Evolutionary conservation across 306 rosid genomes (phyloP).

Genomic region (Cucurbita pepo): DNA sequence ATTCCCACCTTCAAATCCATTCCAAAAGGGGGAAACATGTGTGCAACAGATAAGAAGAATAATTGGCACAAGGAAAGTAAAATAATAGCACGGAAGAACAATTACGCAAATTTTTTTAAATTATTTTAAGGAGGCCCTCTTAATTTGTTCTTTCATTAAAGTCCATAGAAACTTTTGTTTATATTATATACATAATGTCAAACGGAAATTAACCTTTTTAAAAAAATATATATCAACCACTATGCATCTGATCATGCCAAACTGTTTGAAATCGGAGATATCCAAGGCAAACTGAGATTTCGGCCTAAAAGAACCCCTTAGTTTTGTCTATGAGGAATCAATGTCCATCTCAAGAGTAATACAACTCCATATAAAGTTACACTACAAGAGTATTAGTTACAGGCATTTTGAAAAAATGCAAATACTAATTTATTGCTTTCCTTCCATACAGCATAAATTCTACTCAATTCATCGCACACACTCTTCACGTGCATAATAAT

Average conservation of each 20-base stretch:
- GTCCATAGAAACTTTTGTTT: background rate
- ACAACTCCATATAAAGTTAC: background rate
- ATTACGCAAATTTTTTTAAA: background rate
- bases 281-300: background rate
- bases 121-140: background rate
- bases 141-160: background rate
- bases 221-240: background rate
- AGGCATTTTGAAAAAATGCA: background rate
- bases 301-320: background rate
- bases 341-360: background rate
- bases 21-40: background rate
- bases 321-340: background rate
- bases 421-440: background rate
- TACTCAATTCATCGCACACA: background rate
- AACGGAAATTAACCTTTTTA: background rate
- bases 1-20: background rate
- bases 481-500: background rate
- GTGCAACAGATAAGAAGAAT: background rate
- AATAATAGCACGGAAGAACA: background rate
- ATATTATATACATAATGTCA: background rate
- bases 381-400: background rate
- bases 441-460: background rate
- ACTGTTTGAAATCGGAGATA: background rate
- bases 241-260: background rate
- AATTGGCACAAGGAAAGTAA: background rate